Evolutionary conservation across 805 yeast genomes (phyloP).

Genomic region (Wilhelminamyces savonicus): DNA sequence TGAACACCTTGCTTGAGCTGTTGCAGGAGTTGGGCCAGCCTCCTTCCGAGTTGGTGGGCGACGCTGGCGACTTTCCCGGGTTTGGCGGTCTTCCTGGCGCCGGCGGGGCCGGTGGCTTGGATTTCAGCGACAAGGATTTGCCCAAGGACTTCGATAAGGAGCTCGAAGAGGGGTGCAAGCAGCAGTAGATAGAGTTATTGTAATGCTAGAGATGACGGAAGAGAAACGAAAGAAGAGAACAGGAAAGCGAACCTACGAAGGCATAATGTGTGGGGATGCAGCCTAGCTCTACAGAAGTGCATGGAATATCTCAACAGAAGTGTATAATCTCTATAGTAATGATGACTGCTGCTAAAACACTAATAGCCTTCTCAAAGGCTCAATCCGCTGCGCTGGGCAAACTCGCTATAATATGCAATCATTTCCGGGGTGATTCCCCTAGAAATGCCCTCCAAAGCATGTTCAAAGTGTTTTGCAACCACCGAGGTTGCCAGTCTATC

Average conservation of each 20-base stretch:
- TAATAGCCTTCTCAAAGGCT: slow-evolving; percentile 5
- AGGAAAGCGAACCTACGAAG: too few species aligned
- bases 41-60: slow-evolving; percentile 68
- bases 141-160: slow-evolving; percentile 48
- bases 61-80: slow-evolving; percentile 41
- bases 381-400: slow-evolving; percentile 37
- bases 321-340: too few species aligned
- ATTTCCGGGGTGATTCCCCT: slow-evolving; percentile 81
- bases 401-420: slow-evolving; percentile 66
- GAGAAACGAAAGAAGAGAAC: too few species aligned
- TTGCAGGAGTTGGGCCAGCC: slow-evolving; percentile 75
- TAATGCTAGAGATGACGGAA: too few species aligned
- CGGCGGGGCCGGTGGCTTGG: slow-evolving; percentile 36
- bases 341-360: too few species aligned
- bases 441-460: slow-evolving; percentile 62
- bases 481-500: slow-evolving; percentile 50
- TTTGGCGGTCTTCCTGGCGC: slow-evolving; percentile 37
- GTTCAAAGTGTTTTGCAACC: slow-evolving; percentile 58
- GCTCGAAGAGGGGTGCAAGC: slow-evolving; percentile 54
- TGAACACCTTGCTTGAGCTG: slow-evolving; percentile 56
- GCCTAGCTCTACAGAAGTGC: too few species aligned
- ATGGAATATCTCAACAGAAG: too few species aligned
- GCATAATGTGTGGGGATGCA: too few species aligned
- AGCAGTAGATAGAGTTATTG: slow-evolving; percentile 8
- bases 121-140: slow-evolving; percentile 45